Percentiles rank a stretch among this genome's conserved stretches.
Evolutionary conservation across 1,284 basidiomycete species (phyloP).

Genomic region (Ceratobasidium sp.): DNA sequence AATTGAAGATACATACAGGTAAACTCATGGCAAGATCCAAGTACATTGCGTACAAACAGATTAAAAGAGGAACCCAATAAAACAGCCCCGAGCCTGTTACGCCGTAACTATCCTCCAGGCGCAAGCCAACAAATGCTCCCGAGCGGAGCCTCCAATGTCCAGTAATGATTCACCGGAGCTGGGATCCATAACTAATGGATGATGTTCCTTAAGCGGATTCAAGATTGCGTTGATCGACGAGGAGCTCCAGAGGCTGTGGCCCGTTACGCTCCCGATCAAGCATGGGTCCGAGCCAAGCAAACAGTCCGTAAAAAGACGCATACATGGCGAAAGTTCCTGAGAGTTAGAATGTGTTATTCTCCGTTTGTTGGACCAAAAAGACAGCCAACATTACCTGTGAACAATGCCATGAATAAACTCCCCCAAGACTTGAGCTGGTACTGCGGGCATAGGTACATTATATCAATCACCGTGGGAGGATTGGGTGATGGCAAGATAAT

Average conservation of each 20-base stretch:
- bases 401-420: conserved; percentile 3
- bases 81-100: no score
- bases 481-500: background rate
- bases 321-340: conserved; percentile 11
- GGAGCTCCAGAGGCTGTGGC: background rate
- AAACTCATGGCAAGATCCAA: no score
- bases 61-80: no score
- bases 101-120: background rate
- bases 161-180: background rate
- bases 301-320: background rate
- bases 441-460: conserved; percentile 13
- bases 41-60: no score
- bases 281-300: background rate
- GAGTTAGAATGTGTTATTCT: background rate
- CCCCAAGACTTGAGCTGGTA: conserved; percentile 19
- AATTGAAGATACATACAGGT: no score
- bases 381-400: background rate
- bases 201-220: background rate
- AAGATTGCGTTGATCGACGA: background rate
- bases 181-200: background rate
- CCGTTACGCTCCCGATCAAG: background rate
- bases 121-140: background rate
- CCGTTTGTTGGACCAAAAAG: background rate
- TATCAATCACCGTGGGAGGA: conserved; percentile 4
- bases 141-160: background rate